These are phyloP conservation scores for Backusella tarrabulga DNA, from an alignment of 192 early-diverging fungal genomes.

Conservation along the genomic window DNA sequence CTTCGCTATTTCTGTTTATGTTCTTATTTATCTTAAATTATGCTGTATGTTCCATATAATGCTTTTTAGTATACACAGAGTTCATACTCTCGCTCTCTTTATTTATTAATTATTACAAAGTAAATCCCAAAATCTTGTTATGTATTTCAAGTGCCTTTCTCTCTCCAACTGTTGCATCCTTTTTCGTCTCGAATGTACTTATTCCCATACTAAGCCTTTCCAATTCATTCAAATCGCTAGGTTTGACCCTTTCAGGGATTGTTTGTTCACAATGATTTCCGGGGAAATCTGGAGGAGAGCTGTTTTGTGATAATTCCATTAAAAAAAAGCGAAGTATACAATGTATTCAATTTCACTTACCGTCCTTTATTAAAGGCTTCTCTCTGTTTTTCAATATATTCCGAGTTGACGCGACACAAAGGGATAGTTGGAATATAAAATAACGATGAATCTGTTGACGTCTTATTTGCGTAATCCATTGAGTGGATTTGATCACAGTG, in stretches of 20 bases:
- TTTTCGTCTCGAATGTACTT: not conserved
- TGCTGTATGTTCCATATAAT: too few species aligned
- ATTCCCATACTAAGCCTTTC: constrained; percentile 25
- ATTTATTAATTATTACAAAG: not conserved
- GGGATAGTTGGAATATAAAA: constrained; percentile 33
- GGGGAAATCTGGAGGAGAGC: constrained; percentile 34
- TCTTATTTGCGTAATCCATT: constrained; percentile 15
- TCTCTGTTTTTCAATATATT: constrained; percentile 18
- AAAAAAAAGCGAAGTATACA: not conserved
- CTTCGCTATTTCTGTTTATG: too few species aligned
- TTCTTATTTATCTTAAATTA: too few species aligned
- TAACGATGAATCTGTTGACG: constrained; percentile 17
- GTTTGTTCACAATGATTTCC: constrained; percentile 22
- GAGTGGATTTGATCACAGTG: constrained; percentile 31
- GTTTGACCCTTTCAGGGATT: constrained; percentile 20
- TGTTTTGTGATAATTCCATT: not conserved
- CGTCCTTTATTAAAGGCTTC: constrained; percentile 20
- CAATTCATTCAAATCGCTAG: not conserved
- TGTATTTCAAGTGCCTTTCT: constrained; percentile 7
- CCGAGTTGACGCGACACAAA: constrained; percentile 25
- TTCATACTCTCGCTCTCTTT: too few species aligned
- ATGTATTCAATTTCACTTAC: constrained; percentile 21
- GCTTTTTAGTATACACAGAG: too few species aligned
- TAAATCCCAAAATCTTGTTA: constrained; percentile 3
- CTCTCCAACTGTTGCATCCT: not conserved